Evolutionary conservation across 2,329 filamentous ascomycete species (phyloP), one percentile per base, ranked within the genome.

Genomic region (Fusarium proliferatum): DNA sequence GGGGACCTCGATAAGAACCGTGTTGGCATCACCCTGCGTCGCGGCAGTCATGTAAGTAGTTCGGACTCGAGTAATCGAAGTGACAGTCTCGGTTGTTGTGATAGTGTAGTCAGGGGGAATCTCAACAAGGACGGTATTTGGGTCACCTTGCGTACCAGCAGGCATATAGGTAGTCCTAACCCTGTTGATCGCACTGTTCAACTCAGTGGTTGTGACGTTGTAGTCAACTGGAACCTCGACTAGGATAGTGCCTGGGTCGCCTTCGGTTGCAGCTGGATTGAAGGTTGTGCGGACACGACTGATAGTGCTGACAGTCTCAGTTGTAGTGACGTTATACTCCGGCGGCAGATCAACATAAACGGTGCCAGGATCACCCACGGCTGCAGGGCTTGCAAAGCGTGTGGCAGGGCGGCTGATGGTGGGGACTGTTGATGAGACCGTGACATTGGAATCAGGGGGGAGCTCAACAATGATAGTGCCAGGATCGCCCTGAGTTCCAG

Each of bases 361-460:
- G 5, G 65, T 67, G 6, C 65, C 66, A 13, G 66, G 66, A 19
- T 69, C 66, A 10, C 66, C 66, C 34, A 26, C 17, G 3, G 41
- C 33, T 5, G 53, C 48, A 23, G 65, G 65, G 16, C 55, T 34
- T 21, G 53, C 38, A 30, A 67, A 68, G 10, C 46, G 64, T 11
- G 62, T 68, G 15, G 33, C 23, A 33, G 63, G 63, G n/a, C 46
- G 52, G 6, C 55, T 55, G 13, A 68, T 55, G 3, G 65, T 68
- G 19, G 41, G 36, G 28, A 61, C 33, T n/a, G 38, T 64, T 8
- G 41, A 26, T 9, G 63, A 53, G 12, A 56, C 38, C 3, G 66
- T 69, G 26, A 68, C 45, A 38, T 67, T 69, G 16, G 30, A 45
- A 11, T 67, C 64, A 9, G 66, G 66, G 26, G 63, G 66, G n/a